phyloP scores from a whole-genome alignment of 768 basidiomycete genomes.

The Lentinula sp. region DNA sequence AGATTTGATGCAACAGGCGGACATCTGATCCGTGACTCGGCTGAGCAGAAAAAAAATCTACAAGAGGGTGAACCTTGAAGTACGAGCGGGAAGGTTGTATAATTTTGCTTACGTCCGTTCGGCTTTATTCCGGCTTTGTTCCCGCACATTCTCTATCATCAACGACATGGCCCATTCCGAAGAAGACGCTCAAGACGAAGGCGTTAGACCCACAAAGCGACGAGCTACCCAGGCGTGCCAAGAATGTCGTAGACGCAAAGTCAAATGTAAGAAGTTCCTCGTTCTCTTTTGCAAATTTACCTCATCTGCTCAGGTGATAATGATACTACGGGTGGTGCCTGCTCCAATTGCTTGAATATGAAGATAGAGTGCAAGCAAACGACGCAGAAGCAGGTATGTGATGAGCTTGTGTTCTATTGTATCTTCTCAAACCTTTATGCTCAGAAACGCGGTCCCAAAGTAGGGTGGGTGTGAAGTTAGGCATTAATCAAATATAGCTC shows the following conservation, averaged over 20 bases:
- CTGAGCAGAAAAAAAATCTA: no score
- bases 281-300: background rate
- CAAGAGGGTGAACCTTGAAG: no score
- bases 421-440: background rate
- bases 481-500: background rate
- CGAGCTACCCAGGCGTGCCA: background rate
- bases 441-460: conserved; percentile 3
- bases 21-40: no score
- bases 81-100: background rate
- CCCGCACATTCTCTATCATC: background rate
- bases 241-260: background rate
- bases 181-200: background rate
- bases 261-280: background rate
- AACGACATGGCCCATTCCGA: background rate
- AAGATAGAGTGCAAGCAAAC: background rate
- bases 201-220: background rate
- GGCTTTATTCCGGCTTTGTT: background rate
- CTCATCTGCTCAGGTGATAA: background rate
- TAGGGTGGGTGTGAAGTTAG: background rate
- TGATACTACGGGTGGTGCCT: background rate
- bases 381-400: background rate
- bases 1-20: no score
- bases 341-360: background rate
- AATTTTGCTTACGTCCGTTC: background rate
- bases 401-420: background rate